A percentile compares a stretch with the other conserved stretches of the same genome.
Evolutionary conservation across 441 rosid genomes (phyloP).

Genomic region (Metrosideros polymorpha): DNA sequence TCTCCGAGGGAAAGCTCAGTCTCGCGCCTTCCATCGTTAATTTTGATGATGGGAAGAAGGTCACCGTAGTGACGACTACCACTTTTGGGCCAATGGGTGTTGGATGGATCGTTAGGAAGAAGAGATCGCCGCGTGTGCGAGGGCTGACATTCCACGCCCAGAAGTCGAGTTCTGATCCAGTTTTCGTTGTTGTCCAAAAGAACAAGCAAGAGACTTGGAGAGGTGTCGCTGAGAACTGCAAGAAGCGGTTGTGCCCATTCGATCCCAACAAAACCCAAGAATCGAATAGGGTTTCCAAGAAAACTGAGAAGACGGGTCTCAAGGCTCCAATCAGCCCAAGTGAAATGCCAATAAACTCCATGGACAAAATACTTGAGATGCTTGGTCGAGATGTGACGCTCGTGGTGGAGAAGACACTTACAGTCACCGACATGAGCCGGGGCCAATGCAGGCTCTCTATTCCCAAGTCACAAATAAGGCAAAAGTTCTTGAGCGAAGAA

Average conservation of each 20-base stretch:
- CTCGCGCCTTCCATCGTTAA: neutral
- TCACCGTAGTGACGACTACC: fast-evolving
- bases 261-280: neutral
- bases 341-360: neutral
- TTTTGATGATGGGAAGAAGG: neutral
- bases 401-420: neutral
- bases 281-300: neutral
- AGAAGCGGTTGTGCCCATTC: neutral
- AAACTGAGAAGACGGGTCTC: neutral
- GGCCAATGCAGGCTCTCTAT: neutral
- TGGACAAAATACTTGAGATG: neutral
- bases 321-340: neutral
- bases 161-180: neutral
- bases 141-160: neutral
- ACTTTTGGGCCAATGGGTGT: neutral
- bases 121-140: neutral
- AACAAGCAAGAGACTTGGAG: neutral
- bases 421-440: neutral
- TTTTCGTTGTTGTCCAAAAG: neutral
- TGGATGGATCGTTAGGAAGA: neutral
- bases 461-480: neutral
- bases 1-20: neutral
- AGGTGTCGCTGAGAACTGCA: neutral
- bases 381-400: neutral
- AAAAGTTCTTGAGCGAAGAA: neutral